Percentiles rank a stretch among this genome's conserved stretches.
phyloP scores from a whole-genome alignment of 495 filamentous ascomycete genomes.

The Acidomyces sp. region DNA sequence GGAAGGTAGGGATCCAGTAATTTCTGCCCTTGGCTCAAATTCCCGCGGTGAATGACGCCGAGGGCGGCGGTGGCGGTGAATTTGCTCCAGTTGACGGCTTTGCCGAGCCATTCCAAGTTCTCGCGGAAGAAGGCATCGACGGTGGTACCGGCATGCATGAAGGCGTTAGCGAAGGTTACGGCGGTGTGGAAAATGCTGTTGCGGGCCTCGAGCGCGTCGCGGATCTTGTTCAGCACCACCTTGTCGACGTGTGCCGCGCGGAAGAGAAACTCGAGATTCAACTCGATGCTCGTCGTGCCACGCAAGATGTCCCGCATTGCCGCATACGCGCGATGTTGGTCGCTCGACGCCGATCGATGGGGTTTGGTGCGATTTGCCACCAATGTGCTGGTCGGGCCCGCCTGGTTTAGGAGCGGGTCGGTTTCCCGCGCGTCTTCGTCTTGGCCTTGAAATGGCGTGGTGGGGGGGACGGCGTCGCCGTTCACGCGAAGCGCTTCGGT shows the following conservation, averaged over 20 bases:
- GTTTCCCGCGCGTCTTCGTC: conserved; percentile 35
- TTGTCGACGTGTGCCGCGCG: conserved; percentile 82
- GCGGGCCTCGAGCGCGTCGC: conserved; percentile 84
- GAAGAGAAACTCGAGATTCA: conserved; percentile 93
- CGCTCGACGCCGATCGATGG: conserved; percentile 20
- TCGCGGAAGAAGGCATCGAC: conserved; percentile 96
- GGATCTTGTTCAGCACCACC: conserved; percentile 85
- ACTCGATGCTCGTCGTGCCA: conserved; percentile 79
- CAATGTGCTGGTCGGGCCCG: conserved; percentile 22
- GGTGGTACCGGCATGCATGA: conserved; percentile 99
- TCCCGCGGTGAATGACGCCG: conserved; percentile 92
- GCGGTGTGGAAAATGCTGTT: conserved; percentile 98
- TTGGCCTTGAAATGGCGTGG: conserved; percentile 21
- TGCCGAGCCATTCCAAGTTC: conserved; percentile 95
- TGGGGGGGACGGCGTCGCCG: conserved; percentile 19
- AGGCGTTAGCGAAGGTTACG: conserved; percentile 92
- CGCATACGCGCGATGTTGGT: conserved; percentile 49
- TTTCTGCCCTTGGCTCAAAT: conserved; percentile 82
- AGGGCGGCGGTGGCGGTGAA: conserved; percentile 95
- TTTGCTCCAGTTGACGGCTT: conserved; percentile 99
- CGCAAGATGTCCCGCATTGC: conserved; percentile 77
- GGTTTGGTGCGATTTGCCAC: conserved; percentile 26
- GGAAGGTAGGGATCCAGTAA: conserved; percentile 91
- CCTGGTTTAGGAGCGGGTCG: conserved; percentile 25
- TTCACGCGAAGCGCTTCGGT: conserved; percentile 30